A percentile compares a stretch with the other conserved stretches of the same genome.
These are phyloP conservation scores for Colletotrichum cereale DNA, from an alignment of 2,329 filamentous ascomycete species.

Conservation along the genomic window DNA sequence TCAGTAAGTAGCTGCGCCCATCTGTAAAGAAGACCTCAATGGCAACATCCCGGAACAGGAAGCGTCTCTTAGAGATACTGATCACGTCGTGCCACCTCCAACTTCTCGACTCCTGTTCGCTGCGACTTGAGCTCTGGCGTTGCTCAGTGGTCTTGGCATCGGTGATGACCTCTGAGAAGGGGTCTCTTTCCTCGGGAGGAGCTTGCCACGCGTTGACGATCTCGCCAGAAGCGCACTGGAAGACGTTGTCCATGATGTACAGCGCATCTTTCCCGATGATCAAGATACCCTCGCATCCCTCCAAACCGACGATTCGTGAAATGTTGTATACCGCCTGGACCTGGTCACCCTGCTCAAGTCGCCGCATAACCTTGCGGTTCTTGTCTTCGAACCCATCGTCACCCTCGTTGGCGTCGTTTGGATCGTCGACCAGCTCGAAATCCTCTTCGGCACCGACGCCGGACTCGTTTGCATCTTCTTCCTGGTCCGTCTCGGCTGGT, in stretches of 20 bases:
- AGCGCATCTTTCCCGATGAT: slow-evolving; percentile 93
- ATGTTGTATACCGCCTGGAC: slow-evolving; percentile 97
- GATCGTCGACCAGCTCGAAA: slow-evolving; percentile 95
- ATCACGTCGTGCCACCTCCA: slow-evolving; percentile 97
- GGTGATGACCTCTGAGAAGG: slow-evolving; percentile 94
- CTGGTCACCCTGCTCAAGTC: slow-evolving; percentile 88
- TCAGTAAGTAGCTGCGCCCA: slow-evolving; percentile 93
- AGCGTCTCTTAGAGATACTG: slow-evolving; percentile 94
- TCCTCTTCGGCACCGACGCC: slow-evolving; percentile 79
- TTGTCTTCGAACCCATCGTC: slow-evolving; percentile 92
- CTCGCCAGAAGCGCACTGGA: slow-evolving; percentile 93
- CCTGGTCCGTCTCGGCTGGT: slow-evolving; percentile 45
- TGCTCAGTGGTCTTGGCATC: slow-evolving; percentile 73
- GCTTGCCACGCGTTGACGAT: slow-evolving; percentile 98
- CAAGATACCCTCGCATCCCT: slow-evolving; percentile 92
- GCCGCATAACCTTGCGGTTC: slow-evolving; percentile 97
- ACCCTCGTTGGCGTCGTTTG: slow-evolving; percentile 82
- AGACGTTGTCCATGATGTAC: slow-evolving; percentile 97
- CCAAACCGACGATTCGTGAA: slow-evolving; percentile 91
- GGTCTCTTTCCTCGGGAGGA: slow-evolving; percentile 90
- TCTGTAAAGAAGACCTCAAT: slow-evolving; percentile 99
- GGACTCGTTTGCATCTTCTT: slow-evolving; percentile 45
- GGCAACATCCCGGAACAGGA: slow-evolving; percentile 93
- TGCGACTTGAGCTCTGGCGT: slow-evolving; percentile 66
- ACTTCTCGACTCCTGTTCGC: slow-evolving; percentile 85